Evolutionary conservation across 2,329 filamentous ascomycete species (phyloP).

Genomic region (Periconia digitata): DNA sequence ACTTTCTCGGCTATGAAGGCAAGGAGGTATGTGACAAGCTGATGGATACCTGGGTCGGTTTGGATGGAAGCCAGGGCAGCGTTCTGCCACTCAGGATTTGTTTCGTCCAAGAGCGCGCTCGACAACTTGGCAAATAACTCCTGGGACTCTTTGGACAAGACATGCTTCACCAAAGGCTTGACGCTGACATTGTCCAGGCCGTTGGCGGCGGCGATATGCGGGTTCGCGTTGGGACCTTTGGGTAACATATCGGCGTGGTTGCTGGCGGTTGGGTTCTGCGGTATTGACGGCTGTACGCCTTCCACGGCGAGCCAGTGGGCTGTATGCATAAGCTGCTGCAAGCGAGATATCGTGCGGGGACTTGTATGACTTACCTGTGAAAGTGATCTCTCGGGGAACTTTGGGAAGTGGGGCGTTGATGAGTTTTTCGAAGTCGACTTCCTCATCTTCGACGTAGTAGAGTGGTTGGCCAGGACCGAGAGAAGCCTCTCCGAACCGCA

Average conservation of each 20-base stretch:
- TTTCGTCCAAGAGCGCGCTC: conserved; percentile 82
- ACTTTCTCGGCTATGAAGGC: conserved; percentile 96
- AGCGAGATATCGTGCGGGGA: neutral
- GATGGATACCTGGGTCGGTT: conserved; percentile 89
- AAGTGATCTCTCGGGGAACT: conserved; percentile 87
- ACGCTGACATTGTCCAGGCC: conserved; percentile 82
- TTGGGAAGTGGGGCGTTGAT: conserved; percentile 96
- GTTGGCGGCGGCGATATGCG: conserved; percentile 77
- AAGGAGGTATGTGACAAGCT: conserved; percentile 94
- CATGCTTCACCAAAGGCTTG: conserved; percentile 92
- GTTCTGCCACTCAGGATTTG: conserved; percentile 80
- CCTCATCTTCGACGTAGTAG: conserved; percentile 97
- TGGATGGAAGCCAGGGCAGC: conserved; percentile 84
- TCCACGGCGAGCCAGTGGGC: conserved; percentile 98
- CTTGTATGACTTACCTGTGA: conserved; percentile 79
- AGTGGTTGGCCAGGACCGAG: conserved; percentile 90
- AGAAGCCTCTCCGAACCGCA: conserved; percentile 91
- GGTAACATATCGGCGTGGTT: conserved; percentile 86
- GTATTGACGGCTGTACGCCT: conserved; percentile 93
- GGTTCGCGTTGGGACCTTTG: conserved; percentile 86
- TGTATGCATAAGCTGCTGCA: conserved; percentile 39
- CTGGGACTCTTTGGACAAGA: conserved; percentile 92
- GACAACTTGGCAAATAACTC: conserved; percentile 97
- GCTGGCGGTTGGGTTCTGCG: conserved; percentile 87
- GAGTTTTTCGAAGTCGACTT: conserved; percentile 97